These are phyloP conservation scores for Colletotrichum sansevieriae DNA, from an alignment of 2,329 filamentous ascomycete species.

Conservation along the genomic window DNA sequence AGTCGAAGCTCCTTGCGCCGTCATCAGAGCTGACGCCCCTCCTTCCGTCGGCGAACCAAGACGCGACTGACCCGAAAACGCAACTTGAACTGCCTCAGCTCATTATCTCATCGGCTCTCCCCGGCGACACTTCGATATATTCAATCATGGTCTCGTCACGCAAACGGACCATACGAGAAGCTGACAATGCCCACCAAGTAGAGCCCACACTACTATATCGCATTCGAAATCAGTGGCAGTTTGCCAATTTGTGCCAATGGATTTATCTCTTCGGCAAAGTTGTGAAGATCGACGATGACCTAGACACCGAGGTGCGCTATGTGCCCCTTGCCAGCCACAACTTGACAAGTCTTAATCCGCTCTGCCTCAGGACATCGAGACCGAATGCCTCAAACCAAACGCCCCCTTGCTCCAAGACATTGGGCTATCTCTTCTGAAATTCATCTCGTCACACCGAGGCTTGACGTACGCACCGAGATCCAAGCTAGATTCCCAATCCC, in stretches of 20 bases:
- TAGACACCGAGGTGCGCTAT: slow-evolving; percentile 84
- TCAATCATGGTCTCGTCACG: slow-evolving; percentile 59
- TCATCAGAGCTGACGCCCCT: not conserved
- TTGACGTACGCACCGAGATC: slow-evolving; percentile 75
- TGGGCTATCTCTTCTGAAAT: slow-evolving; percentile 89
- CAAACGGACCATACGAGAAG: slow-evolving; percentile 63
- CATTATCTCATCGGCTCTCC: not conserved
- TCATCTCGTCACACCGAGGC: slow-evolving; percentile 92
- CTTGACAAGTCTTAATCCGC: slow-evolving; percentile 8
- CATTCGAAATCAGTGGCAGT: slow-evolving; percentile 94
- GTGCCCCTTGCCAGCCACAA: slow-evolving; percentile 43
- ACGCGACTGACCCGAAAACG: slow-evolving; percentile 14
- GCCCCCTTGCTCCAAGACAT: slow-evolving; percentile 84
- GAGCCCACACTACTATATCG: slow-evolving; percentile 67
- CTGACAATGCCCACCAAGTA: slow-evolving; percentile 49
- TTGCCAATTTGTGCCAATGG: slow-evolving; percentile 94
- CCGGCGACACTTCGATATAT: not conserved
- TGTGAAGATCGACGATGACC: slow-evolving; percentile 88
- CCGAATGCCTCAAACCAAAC: slow-evolving; percentile 84
- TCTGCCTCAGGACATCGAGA: slow-evolving; percentile 80
- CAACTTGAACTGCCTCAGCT: not conserved
- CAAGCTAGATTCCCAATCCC: slow-evolving; percentile 8
- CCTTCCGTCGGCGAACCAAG: not conserved
- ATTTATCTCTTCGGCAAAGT: slow-evolving; percentile 90
- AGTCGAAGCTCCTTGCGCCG: not conserved